Percentiles rank a stretch among this genome's conserved stretches.
phyloP scores from a whole-genome alignment of 2,329 filamentous ascomycete genomes.

The Beauveria asiatica region DNA sequence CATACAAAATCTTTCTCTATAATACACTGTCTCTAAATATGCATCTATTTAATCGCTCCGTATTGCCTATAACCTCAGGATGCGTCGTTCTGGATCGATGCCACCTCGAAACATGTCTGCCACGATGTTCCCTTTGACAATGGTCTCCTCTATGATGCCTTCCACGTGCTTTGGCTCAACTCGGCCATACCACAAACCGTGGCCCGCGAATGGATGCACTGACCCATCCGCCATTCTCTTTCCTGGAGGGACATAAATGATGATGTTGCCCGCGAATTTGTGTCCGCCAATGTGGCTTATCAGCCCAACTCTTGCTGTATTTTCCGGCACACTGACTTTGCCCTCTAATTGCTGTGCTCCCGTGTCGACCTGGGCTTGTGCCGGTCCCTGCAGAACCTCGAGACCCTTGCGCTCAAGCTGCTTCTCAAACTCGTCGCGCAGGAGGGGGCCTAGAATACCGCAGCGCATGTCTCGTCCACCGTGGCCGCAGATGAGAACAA shows the following conservation, averaged over 20 bases:
- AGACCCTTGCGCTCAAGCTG: slow-evolving; percentile 44
- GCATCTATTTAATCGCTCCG: neutral
- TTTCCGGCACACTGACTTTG: slow-evolving; percentile 10
- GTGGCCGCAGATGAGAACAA: slow-evolving; percentile 87
- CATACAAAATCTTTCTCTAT: neutral
- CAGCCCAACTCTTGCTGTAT: slow-evolving; percentile 53
- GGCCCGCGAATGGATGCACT: slow-evolving; percentile 54
- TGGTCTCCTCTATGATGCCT: slow-evolving; percentile 64
- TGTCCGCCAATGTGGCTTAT: slow-evolving; percentile 80
- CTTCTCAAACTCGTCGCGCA: slow-evolving; percentile 61
- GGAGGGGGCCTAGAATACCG: slow-evolving; percentile 66
- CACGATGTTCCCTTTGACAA: slow-evolving; percentile 58
- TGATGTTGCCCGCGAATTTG: slow-evolving; percentile 79
- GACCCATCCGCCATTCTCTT: slow-evolving; percentile 30
- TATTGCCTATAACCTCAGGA: slow-evolving; percentile 33
- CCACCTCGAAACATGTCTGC: slow-evolving; percentile 65
- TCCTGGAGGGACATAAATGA: slow-evolving; percentile 64
- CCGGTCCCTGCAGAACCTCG: slow-evolving; percentile 37
- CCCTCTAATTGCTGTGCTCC: slow-evolving; percentile 19
- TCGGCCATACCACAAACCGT: slow-evolving; percentile 75
- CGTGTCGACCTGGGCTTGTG: slow-evolving; percentile 27
- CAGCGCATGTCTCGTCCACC: slow-evolving; percentile 74
- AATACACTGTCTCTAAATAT: neutral
- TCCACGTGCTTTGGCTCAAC: slow-evolving; percentile 69
- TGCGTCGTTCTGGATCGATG: slow-evolving; percentile 46